Conservation (phyloP, 352 stramenopile genomes). For the Pythium brassicae region DNA sequence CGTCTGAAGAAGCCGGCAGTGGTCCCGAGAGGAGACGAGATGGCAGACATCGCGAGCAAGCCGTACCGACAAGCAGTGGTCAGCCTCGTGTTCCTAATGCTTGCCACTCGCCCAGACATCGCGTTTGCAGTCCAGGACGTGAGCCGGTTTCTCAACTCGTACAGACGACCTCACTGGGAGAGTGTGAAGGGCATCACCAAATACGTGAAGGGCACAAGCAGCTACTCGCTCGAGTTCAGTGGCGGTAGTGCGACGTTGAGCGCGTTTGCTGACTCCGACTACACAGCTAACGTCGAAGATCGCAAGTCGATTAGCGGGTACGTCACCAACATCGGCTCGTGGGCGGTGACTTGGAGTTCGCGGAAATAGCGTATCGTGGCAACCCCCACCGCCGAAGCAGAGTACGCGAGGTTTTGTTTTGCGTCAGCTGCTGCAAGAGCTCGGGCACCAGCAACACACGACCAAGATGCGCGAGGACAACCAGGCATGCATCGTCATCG, state of each 20-base stretch:
- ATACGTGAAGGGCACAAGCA: conserved; percentile 10
- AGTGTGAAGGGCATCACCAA: conserved; percentile 6
- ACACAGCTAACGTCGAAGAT: conserved; percentile 5
- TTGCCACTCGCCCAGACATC: conserved; percentile 13
- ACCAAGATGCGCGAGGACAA: conserved; percentile 11
- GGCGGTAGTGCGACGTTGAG: not conserved
- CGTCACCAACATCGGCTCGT: conserved; percentile 15
- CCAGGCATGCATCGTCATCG: conserved; percentile 14
- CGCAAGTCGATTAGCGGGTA: conserved; percentile 7
- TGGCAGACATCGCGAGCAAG: conserved; percentile 4
- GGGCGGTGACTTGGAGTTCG: conserved; percentile 12
- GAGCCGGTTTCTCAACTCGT: conserved; percentile 5
- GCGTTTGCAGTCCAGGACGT: conserved; percentile 13
- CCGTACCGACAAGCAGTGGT: conserved; percentile 15
- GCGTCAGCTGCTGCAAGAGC: conserved; percentile 7
- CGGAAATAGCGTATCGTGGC: conserved; percentile 12
- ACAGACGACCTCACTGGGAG: conserved; percentile 9
- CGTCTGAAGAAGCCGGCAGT: conserved; percentile 5
- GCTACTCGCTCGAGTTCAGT: conserved; percentile 7
- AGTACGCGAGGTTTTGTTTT: conserved; percentile 18
- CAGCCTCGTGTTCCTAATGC: conserved; percentile 20
- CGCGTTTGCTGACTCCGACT: conserved; percentile 8
- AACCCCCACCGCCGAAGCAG: conserved; percentile 11
- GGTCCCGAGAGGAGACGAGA: conserved; percentile 6
- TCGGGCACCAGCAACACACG: conserved; percentile 6